Percentiles rank a stretch among this genome's conserved stretches.
Conservation (phyloP, 2,329 filamentous ascomycete genomes). For the Scytalidium lignicola region DNA sequence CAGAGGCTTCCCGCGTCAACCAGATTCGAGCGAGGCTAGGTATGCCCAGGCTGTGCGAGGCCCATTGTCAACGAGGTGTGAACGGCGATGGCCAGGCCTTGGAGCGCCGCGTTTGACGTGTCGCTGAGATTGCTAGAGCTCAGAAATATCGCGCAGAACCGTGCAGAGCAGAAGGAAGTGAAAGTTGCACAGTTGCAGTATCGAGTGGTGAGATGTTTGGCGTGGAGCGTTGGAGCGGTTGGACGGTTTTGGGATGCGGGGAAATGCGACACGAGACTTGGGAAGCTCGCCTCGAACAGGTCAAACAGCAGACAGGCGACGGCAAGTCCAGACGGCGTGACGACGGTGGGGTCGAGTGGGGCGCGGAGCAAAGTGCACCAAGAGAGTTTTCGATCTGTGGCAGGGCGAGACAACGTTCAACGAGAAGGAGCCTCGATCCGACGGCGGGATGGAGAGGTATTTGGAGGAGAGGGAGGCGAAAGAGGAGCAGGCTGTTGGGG, state of each 20-base stretch:
- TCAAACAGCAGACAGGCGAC: not conserved
- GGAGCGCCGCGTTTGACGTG: not conserved
- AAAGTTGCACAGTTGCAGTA: not conserved
- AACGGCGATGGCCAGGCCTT: constrained; percentile 10
- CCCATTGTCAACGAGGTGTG: constrained; percentile 22
- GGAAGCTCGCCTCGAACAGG: not conserved
- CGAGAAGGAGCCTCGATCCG: not conserved
- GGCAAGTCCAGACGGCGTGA: not conserved
- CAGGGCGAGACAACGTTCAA: not conserved
- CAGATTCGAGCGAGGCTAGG: constrained; percentile 18
- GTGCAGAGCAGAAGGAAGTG: not conserved
- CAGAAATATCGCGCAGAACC: not conserved
- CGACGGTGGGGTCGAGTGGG: not conserved
- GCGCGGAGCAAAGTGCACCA: not conserved
- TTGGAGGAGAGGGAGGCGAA: not conserved
- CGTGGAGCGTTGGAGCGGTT: not conserved
- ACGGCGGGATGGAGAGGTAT: not conserved
- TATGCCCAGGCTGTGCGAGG: constrained; percentile 24
- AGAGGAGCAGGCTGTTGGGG: constrained; percentile 9
- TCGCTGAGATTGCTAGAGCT: not conserved
- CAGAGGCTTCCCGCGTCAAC: constrained; percentile 1
- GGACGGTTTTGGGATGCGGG: not conserved
- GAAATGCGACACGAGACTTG: not conserved
- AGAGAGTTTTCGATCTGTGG: not conserved
- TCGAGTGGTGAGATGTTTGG: not conserved